Conservation (phyloP, 2,329 filamentous ascomycete species). For the Metarhizium anisopliae region DNA sequence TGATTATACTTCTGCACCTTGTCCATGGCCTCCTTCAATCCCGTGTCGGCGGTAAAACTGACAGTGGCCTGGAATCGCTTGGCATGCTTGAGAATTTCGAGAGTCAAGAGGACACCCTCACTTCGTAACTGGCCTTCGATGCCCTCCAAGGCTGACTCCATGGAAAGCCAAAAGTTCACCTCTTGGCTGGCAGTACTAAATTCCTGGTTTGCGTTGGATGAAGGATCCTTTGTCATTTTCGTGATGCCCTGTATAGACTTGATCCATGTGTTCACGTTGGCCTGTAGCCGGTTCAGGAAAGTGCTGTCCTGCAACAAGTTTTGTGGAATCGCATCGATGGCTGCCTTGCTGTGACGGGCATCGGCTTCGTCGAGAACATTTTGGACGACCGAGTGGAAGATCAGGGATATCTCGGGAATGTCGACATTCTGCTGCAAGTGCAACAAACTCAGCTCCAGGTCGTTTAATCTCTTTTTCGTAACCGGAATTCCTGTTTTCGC, state of each 20-base stretch:
- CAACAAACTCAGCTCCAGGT: slow-evolving; percentile 80
- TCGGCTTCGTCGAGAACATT: slow-evolving; percentile 72
- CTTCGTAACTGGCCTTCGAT: slow-evolving; percentile 85
- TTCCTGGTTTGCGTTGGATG: slow-evolving; percentile 45
- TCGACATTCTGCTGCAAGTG: slow-evolving; percentile 97
- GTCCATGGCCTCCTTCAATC: slow-evolving; percentile 90
- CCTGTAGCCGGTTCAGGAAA: slow-evolving; percentile 89
- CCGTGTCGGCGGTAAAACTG: slow-evolving; percentile 93
- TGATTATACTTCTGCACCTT: slow-evolving; percentile 98
- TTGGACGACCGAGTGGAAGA: slow-evolving; percentile 83
- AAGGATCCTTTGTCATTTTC: slow-evolving; percentile 80
- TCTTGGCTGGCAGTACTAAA: slow-evolving; percentile 80
- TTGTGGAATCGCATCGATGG: slow-evolving; percentile 68
- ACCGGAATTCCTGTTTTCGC: slow-evolving; percentile 90
- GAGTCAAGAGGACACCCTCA: slow-evolving; percentile 79
- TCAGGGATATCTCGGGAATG: slow-evolving; percentile 83
- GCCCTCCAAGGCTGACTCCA: slow-evolving; percentile 86
- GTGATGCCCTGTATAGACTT: slow-evolving; percentile 96
- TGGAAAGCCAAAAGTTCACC: slow-evolving; percentile 98
- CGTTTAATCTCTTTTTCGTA: slow-evolving; percentile 95
- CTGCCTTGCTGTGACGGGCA: slow-evolving; percentile 55
- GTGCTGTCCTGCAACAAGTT: slow-evolving; percentile 76
- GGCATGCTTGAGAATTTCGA: slow-evolving; percentile 92
- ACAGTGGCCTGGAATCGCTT: slow-evolving; percentile 97
- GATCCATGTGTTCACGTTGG: slow-evolving; percentile 95